A percentile compares a stretch with the other conserved stretches of the same genome.
phyloP scores from a whole-genome alignment of 2,329 filamentous ascomycete genomes.

The Fusarium mundagurra region DNA sequence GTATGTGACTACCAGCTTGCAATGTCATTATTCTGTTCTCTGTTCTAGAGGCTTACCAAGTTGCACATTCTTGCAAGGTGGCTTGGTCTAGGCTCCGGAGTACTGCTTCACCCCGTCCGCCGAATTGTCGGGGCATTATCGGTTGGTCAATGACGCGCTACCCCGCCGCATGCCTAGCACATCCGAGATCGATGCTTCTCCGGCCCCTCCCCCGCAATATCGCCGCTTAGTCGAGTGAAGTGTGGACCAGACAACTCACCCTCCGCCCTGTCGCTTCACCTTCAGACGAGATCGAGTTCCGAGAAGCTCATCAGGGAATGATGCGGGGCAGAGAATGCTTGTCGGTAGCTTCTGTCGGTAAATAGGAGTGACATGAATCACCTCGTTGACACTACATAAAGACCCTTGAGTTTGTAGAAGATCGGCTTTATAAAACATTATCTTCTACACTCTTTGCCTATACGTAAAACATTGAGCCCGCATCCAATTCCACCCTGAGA shows the following conservation, averaged over 20 bases:
- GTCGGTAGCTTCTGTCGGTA: background rate
- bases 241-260: background rate
- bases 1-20: background rate
- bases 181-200: background rate
- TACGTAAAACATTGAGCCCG: background rate
- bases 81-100: background rate
- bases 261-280: fast-evolving
- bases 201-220: background rate
- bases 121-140: background rate
- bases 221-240: background rate
- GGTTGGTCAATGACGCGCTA: background rate
- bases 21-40: background rate
- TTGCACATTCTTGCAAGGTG: background rate
- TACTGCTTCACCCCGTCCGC: background rate
- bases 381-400: background rate
- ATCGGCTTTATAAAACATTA: background rate
- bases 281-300: fast-evolving
- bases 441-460: fast-evolving
- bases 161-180: background rate
- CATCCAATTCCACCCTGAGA: fast-evolving
- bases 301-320: background rate
- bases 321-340: background rate
- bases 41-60: background rate
- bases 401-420: background rate
- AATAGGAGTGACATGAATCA: fast-evolving